phyloP scores from a whole-genome alignment of 2,329 filamentous ascomycete genomes.

The Metarhizium rileyi region DNA sequence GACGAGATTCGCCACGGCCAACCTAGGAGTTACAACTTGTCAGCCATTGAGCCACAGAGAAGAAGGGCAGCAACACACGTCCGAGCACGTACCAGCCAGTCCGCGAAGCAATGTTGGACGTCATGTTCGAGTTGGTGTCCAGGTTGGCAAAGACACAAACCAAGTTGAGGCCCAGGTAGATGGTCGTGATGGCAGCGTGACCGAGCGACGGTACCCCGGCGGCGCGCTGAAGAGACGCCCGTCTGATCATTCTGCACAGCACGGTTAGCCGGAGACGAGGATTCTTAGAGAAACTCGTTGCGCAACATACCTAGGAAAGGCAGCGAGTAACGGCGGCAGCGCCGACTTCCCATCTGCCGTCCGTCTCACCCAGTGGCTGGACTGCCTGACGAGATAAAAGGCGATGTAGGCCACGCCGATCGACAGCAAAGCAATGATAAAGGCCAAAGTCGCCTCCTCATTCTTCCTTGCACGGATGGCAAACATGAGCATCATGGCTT shows the following conservation, averaged over 20 bases:
- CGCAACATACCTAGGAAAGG: conserved; percentile 4
- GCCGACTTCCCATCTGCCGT: neutral
- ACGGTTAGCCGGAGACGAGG: neutral
- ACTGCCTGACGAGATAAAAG: conserved; percentile 6
- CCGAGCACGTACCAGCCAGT: conserved; percentile 26
- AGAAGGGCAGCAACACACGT: no score
- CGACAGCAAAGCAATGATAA: conserved; percentile 4
- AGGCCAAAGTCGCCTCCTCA: conserved; percentile 5
- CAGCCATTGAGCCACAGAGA: no score
- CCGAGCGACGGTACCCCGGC: conserved; percentile 21
- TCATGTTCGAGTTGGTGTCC: conserved; percentile 19
- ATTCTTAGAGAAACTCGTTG: neutral
- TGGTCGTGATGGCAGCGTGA: conserved; percentile 19
- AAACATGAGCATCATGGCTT: neutral
- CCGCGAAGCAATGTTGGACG: conserved; percentile 27
- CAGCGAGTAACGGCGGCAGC: neutral
- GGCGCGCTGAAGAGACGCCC: conserved; percentile 16
- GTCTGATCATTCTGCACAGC: conserved; percentile 18
- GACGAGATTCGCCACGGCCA: conserved; percentile 34
- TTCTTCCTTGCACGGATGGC: conserved; percentile 4
- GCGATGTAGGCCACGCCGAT: conserved; percentile 5
- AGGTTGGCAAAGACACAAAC: conserved; percentile 23
- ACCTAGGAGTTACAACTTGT: conserved; percentile 17
- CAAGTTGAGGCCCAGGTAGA: conserved; percentile 25
- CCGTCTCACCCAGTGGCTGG: neutral